These are phyloP conservation scores for Colletotrichum eremochloae DNA, from an alignment of 2,329 filamentous ascomycete species.

Conservation along the genomic window DNA sequence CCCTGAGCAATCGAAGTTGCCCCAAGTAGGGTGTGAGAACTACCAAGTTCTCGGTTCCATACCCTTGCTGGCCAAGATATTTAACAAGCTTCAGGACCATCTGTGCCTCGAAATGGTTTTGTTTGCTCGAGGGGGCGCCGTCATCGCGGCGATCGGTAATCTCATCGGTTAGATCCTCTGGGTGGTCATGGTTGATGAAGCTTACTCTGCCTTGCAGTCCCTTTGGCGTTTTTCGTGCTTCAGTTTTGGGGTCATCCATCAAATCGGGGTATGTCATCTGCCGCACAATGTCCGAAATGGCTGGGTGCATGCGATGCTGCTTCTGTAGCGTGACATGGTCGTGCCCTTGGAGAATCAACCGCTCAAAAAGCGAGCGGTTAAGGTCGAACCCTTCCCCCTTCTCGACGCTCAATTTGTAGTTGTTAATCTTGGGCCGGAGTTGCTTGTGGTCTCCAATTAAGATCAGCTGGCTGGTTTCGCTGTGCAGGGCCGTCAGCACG, in stretches of 20 bases:
- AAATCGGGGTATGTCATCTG: constrained; percentile 73
- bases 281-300: constrained; percentile 72
- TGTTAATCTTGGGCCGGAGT: constrained; percentile 75
- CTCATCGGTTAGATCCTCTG: constrained; percentile 61
- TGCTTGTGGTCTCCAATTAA: constrained; percentile 83
- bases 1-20: constrained; percentile 70
- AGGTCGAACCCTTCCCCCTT: constrained; percentile 75
- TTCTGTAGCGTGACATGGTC: constrained; percentile 66
- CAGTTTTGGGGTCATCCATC: constrained; percentile 65
- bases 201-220: constrained; percentile 73
- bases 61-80: constrained; percentile 80
- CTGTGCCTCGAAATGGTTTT: constrained; percentile 74
- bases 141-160: constrained; percentile 65
- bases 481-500: constrained; percentile 70
- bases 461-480: constrained; percentile 72
- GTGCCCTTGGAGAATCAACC: constrained; percentile 69
- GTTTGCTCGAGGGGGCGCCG: constrained; percentile 65
- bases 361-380: constrained; percentile 77
- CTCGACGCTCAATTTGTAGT: constrained; percentile 72
- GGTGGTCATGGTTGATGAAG: constrained; percentile 74
- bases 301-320: constrained; percentile 78
- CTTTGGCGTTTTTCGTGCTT: constrained; percentile 59
- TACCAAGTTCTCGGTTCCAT: constrained; percentile 74
- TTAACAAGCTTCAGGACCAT: constrained; percentile 75
- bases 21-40: constrained; percentile 81